Percentiles rank a stretch among this genome's conserved stretches.
phyloP scores from a whole-genome alignment of 169 alveolate species.

The Cyclospora cayetanensis region DNA sequence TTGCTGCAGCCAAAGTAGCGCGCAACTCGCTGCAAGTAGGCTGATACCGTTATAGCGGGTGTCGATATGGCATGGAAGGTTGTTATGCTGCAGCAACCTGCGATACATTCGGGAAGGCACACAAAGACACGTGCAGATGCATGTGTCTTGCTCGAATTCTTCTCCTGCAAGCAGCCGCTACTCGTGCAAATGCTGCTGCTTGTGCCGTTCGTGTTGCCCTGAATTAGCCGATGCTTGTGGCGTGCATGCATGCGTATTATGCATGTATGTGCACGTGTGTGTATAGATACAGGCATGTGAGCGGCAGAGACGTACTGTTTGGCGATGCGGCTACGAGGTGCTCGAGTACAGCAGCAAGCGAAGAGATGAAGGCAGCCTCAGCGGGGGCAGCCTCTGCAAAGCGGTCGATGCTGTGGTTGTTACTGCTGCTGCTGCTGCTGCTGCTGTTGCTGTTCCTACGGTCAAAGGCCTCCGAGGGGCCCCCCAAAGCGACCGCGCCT shows the following conservation, averaged over 20 bases:
- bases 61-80: constrained; percentile 60
- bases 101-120: neutral
- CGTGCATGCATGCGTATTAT: neutral
- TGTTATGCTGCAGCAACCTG: neutral
- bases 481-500: neutral
- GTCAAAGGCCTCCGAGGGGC: neutral
- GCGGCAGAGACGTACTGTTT: neutral
- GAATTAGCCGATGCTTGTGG: neutral
- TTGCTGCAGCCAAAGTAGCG: constrained; percentile 84
- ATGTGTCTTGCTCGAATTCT: neutral
- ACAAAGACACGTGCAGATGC: neutral
- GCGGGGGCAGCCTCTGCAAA: constrained; percentile 57
- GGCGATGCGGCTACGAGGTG: constrained; percentile 61
- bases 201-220: constrained; percentile 11
- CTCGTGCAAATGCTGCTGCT: neutral
- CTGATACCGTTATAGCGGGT: constrained; percentile 87
- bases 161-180: neutral
- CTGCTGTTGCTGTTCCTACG: constrained; percentile 4
- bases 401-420: constrained; percentile 1
- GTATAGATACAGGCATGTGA: neutral
- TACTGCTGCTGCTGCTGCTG: constrained; percentile 10
- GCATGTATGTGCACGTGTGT: neutral
- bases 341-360: constrained; percentile 59
- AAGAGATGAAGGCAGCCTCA: constrained; percentile 60
- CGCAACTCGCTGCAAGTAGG: constrained; percentile 84